Conservation (phyloP, 768 basidiomycete species). For the Lactarius indigo region DNA sequence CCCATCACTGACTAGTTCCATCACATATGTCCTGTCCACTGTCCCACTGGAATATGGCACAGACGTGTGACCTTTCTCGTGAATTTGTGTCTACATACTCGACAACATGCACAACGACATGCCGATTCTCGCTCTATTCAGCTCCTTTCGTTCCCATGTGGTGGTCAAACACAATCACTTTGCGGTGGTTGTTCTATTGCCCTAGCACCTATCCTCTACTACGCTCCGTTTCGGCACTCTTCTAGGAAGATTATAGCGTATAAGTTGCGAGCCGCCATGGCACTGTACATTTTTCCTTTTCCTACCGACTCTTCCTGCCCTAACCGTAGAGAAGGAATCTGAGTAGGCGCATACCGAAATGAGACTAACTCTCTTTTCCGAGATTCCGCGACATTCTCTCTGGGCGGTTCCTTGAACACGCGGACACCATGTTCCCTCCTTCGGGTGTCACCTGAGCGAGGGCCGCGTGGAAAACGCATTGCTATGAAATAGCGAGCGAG, state of each 20-base stretch:
- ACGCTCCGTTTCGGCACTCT: too few species aligned
- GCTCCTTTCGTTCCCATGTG: too few species aligned
- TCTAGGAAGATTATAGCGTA: constrained; percentile 50
- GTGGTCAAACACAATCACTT: too few species aligned
- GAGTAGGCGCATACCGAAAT: constrained; percentile 63
- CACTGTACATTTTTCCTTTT: constrained; percentile 40
- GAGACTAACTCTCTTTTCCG: constrained; percentile 81
- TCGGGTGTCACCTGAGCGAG: constrained; percentile 52
- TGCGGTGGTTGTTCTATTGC: too few species aligned
- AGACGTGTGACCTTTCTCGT: too few species aligned
- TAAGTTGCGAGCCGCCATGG: constrained; percentile 92
- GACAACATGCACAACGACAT: too few species aligned
- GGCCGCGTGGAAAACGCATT: constrained; percentile 48
- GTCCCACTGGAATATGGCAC: too few species aligned
- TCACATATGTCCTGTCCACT: too few species aligned
- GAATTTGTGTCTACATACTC: too few species aligned
- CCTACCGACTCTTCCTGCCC: neutral
- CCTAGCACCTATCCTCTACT: too few species aligned
- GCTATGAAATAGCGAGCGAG: constrained; percentile 30
- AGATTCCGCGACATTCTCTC: constrained; percentile 59
- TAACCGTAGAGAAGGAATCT: constrained; percentile 47
- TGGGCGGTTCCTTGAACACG: constrained; percentile 59
- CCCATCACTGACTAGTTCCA: too few species aligned
- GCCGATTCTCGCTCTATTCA: too few species aligned
- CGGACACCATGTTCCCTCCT: constrained; percentile 56